Base-by-base conservation (phyloP, 2,329 filamentous ascomycete species). In the Venturia effusa region DNA sequence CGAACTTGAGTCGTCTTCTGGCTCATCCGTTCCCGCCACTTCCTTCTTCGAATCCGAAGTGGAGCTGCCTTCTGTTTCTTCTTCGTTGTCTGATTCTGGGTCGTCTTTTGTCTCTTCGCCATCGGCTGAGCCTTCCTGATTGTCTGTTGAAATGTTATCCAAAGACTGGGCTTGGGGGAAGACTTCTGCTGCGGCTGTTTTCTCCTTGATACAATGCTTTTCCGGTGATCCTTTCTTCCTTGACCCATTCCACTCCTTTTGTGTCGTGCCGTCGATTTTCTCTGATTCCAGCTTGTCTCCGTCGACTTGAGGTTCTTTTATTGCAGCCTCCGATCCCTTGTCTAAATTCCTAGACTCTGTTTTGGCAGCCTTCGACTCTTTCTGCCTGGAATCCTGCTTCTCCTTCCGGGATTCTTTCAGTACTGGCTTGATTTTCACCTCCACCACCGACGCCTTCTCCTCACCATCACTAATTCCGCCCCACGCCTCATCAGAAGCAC, bases 1-100 rank as follows among this genome's bases (percentile, higher is more conserved):
- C 13, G 27, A 32, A 22, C 63, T 10, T 8, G 30, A 13, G 5
- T 34, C 24, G 30, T 55, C 39, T 24, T 62, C 40, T 62, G 59
- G 15, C 10, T 32, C 59, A 11, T 64, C 48, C 5, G 4, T 22
- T 22, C 64, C 59, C 76, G 69, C 41, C 71, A 67, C 69, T 67
- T 68, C 15, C 27, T 70, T 51, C 62, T 68, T 61, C 41, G 66
- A 67, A n/a, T 65, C 40, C 55, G 75, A 71, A 54, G 65, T 66
- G 5, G 15, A 51, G 22, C 22, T 11, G 15, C 15, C 22, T 10
- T 48, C 45, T 51, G n/a, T 5, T 27, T 51, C 45, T 51, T 51
- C 45, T 24, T 15, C 22, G 74, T 64, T 80, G 67, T 70, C 79
- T 73, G 62, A 75, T 65, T 69, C 81, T 74, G 39, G 4, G n/a